Conservation (phyloP, 2,329 filamentous ascomycete species). For the Alternaria triticimaculans region DNA sequence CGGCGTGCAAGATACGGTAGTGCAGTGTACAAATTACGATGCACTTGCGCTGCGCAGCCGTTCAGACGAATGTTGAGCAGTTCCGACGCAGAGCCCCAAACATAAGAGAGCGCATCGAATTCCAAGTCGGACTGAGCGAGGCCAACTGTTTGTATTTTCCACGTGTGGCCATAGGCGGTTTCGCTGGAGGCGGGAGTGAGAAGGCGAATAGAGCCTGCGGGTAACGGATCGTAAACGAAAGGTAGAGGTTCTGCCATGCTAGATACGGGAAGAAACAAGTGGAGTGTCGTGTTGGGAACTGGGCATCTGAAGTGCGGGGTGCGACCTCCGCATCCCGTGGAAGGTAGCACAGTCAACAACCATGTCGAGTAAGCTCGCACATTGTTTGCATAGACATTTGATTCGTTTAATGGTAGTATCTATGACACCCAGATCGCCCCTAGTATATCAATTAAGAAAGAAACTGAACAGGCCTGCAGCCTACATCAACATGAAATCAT, state of each 20-base stretch:
- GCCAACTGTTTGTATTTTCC: not conserved
- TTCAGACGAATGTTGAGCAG: not conserved
- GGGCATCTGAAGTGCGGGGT: not conserved
- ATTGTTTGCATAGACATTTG: not conserved
- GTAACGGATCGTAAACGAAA: not conserved
- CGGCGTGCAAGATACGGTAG: not conserved
- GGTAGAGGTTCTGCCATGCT: too few relatives aligned
- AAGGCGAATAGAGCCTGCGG: not conserved
- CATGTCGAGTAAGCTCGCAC: not conserved
- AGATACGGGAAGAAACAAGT: too few relatives aligned
- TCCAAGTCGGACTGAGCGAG: not conserved
- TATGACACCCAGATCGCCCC: too few relatives aligned
- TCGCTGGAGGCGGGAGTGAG: not conserved
- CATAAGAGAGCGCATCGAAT: not conserved
- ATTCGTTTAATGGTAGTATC: too few relatives aligned
- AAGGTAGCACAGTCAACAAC: not conserved
- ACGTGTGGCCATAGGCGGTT: fast-evolving
- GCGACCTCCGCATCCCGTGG: not conserved
- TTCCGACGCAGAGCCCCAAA: not conserved
- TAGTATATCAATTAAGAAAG: too few relatives aligned
- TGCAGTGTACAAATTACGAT: not conserved
- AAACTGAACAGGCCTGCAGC: too few relatives aligned
- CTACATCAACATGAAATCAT: too few relatives aligned
- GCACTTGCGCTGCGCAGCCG: not conserved
- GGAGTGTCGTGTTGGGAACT: not conserved